These are phyloP conservation scores for Hibiscus mutabilis DNA, from an alignment of 345 rosid genomes.

Conservation along the genomic window DNA sequence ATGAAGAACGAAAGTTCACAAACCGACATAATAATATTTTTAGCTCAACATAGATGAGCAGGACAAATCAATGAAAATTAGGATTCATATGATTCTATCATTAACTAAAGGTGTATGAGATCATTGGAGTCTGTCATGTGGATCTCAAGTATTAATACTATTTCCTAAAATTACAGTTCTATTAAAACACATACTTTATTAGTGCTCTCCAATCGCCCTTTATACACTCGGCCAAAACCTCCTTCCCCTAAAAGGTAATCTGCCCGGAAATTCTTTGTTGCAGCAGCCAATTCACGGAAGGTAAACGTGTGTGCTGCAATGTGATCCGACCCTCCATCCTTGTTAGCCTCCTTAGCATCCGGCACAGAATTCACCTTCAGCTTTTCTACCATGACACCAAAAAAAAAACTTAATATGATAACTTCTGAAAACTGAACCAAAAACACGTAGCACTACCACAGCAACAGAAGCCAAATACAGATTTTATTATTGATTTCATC, in stretches of 20 bases:
- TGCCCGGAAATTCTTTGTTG: constrained; percentile 55
- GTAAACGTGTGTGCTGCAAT: constrained; percentile 63
- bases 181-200: constrained; percentile 39
- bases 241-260: constrained; percentile 70
- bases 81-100: neutral
- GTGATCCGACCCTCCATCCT: constrained; percentile 44
- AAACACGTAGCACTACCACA: neutral
- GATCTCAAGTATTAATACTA: neutral
- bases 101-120: neutral
- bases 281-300: constrained; percentile 60
- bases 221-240: constrained; percentile 66
- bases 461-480: constrained; percentile 9
- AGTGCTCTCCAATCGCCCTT: constrained; percentile 55
- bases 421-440: neutral
- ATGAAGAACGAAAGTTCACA: neutral
- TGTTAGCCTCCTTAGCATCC: constrained; percentile 33
- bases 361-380: constrained; percentile 23
- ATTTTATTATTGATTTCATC: neutral
- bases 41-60: neutral
- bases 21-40: neutral
- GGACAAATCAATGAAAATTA: neutral
- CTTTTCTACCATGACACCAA: constrained; percentile 29
- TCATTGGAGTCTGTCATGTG: neutral
- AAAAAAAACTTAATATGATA: neutral
- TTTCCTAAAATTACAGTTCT: constrained; percentile 8